Conservation (phyloP, 2,329 filamentous ascomycete genomes). For the Aspergillus fumigatiaffinis region DNA sequence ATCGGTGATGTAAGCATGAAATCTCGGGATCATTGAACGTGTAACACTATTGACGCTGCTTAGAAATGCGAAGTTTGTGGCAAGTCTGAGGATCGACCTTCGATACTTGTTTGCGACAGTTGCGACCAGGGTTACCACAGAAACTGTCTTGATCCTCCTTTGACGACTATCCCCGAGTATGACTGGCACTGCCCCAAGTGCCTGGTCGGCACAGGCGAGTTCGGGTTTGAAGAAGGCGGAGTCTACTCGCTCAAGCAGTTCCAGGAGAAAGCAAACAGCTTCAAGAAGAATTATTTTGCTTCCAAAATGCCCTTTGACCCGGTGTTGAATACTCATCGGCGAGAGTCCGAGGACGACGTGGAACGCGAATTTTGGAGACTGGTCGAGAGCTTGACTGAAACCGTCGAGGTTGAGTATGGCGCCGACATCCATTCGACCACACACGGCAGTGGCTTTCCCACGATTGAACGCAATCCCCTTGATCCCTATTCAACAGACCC, state of each 20-base stretch:
- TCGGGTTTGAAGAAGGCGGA: slow-evolving; percentile 94
- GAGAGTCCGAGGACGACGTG: slow-evolving; percentile 90
- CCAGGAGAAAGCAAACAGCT: slow-evolving; percentile 90
- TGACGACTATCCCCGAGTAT: slow-evolving; percentile 70
- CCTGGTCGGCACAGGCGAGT: slow-evolving; percentile 92
- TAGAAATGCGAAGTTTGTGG: slow-evolving; percentile 84
- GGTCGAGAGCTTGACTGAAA: slow-evolving; percentile 89
- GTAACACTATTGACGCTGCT: slow-evolving; percentile 22
- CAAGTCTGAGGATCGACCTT: slow-evolving; percentile 66
- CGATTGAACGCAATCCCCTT: slow-evolving; percentile 81
- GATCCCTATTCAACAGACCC: slow-evolving; percentile 84
- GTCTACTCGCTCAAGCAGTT: slow-evolving; percentile 94
- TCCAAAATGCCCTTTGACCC: slow-evolving; percentile 86
- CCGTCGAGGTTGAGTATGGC: slow-evolving; percentile 95
- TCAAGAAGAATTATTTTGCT: slow-evolving; percentile 91
- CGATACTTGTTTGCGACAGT: slow-evolving; percentile 79
- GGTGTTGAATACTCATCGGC: slow-evolving; percentile 71
- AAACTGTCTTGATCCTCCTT: slow-evolving; percentile 79
- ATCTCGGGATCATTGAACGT: background rate
- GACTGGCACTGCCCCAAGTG: slow-evolving; percentile 98
- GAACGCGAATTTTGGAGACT: slow-evolving; percentile 96
- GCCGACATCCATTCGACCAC: slow-evolving; percentile 98
- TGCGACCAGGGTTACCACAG: slow-evolving; percentile 89
- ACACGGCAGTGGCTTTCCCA: slow-evolving; percentile 94
- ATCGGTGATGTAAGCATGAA: slow-evolving; percentile 51